Evolutionary conservation across 768 basidiomycete genomes (phyloP), one percentile per base, ranked within the genome.

Genomic region (Candolleomyces eurysporus): DNA sequence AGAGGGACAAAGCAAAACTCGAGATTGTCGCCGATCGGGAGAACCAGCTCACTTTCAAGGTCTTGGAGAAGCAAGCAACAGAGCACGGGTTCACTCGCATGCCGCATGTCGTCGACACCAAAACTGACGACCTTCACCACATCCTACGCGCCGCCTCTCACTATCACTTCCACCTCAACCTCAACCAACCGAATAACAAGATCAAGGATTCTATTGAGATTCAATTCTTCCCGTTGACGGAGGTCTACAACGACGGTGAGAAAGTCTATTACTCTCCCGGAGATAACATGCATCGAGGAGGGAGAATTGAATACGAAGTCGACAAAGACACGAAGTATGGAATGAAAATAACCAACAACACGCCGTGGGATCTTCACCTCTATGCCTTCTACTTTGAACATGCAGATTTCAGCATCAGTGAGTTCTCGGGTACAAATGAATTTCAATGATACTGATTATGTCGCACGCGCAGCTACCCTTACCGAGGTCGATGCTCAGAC

Each of bases 261-360:
- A 63, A 68, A 40, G 36, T 58, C 2, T 54, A 64, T 7, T 60
- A 64, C 43, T 66, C 46, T 8, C 68, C 74, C 16, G 31, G 61
- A 1, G 51, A 63, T 10, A 71, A 77, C 50, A 66, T 77, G 22
- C 58, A 76, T 19, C 62, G 65, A 7, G 54, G 65, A 5, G 71
- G 72, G 9, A 65, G 26, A 26, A 26, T 26, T 26, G 26, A 26
- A 26, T 26, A 26, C 26, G 26, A 26, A 26, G 26, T 26, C 26
- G 26, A 26, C 4, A 36, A 16, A 30, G 39, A 57, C 8, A 51
- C 56, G 49, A 39, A 19, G 22, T 61, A 61, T 39, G 56, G 61
- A 5, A 67, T 79, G 57, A 69, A 67, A 9, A 68, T 79, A 39
- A 64, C 64, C 58, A 79, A 79, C 61, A 56, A 69, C 0, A 73